Conservation (phyloP, 768 basidiomycete genomes). For the Porpolomopsis calyptriformis region DNA sequence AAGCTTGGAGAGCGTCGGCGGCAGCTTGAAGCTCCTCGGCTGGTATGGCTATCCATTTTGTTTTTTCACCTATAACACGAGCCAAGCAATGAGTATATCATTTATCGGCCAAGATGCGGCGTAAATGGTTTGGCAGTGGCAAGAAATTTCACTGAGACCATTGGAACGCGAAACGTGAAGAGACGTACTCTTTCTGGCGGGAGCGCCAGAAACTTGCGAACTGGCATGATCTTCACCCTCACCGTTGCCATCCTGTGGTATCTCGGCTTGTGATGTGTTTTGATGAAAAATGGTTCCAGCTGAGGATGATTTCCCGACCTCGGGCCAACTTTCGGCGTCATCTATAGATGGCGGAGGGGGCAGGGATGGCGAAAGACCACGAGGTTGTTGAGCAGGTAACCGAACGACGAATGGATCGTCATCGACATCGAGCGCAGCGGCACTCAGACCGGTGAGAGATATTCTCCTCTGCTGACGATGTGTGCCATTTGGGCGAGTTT, state of each 20-base stretch:
- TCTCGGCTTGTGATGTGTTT: not conserved
- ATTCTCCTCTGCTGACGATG: not conserved
- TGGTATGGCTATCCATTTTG: conserved; percentile 54
- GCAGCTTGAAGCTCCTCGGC: conserved; percentile 45
- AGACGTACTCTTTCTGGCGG: conserved; percentile 21
- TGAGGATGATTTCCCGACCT: conserved; percentile 25
- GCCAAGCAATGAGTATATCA: not conserved
- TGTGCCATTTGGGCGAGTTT: not conserved
- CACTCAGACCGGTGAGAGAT: not conserved
- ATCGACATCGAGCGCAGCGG: not conserved
- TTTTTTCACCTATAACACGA: conserved; percentile 35
- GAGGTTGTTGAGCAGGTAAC: conserved; percentile 14
- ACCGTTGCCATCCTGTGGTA: conserved; percentile 6
- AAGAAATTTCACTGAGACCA: not conserved
- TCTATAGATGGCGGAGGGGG: conserved; percentile 18
- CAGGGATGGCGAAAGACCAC: conserved; percentile 7
- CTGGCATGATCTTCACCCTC: conserved; percentile 6
- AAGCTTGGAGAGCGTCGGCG: conserved; percentile 27
- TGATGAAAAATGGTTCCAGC: not conserved
- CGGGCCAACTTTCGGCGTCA: conserved; percentile 36
- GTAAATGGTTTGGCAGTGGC: not conserved
- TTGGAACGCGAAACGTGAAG: not conserved
- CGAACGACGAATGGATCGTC: conserved; percentile 28
- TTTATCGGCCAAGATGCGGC: too few species aligned
- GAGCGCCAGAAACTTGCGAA: not conserved